Evolutionary conservation across 257 asterid species (phyloP), one percentile per base, ranked within the genome.

Genomic region (Gynochthodes officinalis): DNA sequence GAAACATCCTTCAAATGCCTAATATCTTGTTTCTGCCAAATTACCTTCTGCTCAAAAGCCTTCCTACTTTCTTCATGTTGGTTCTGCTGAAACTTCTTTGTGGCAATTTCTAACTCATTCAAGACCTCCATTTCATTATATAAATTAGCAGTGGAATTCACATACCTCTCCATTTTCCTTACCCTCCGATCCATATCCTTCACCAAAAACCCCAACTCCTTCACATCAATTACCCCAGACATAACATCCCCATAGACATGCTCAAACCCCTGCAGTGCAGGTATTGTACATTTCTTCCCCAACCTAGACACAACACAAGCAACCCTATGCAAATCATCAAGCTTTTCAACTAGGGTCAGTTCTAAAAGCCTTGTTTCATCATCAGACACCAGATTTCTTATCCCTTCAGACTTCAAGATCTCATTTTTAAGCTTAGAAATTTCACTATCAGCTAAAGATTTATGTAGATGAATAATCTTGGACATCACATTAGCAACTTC

Each of bases 401-500:
- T 73, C 18, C 96, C 97, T 65, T 85, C 87, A 43, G 82, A 83
- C 70, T 82, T 87, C 52, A 95, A 83, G 90, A 90, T 92, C 84
- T 95, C 99, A 70, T 84, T 86, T 75, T 86, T 91, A 42, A 95
- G 91, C 88, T 73, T 90, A 15, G 53, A 66, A 8, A 88, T 80
- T 76, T 88, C 99, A 43, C n/a, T 37, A 21, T 87, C 90, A 73
- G 88, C 66, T 76, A 95, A 77, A 37, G 98, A 92, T 70, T 87
- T 95, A 70, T 95, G 95, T 74, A 91, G 78, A 76, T 90, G 86
- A 78, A 95, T 80, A 82, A 92, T 79, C 77, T 87, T 95, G 70
- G 97, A 90, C 99, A 95, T 95, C 62, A 95, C 86, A 83, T 92
- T 95, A 81, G 98, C 98, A 64, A 92, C 98, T 81, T 95, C 99